Conservation (phyloP, 225 moss, liverwort and hornwort species). For the Ulota crispa region DNA sequence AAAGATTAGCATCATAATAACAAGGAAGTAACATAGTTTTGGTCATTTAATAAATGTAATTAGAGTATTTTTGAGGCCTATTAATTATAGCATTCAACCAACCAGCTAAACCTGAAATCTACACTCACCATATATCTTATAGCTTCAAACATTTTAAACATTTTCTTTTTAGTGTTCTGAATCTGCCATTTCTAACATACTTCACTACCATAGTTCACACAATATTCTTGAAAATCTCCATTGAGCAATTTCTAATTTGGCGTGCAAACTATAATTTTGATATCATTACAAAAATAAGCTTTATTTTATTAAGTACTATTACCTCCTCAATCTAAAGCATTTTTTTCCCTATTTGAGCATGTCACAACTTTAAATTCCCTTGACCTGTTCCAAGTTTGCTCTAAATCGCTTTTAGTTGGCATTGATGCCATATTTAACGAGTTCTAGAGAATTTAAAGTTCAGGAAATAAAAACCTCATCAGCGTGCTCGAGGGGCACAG, state of each 20-base stretch:
- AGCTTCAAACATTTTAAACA: not conserved
- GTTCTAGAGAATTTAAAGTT: too few relatives aligned
- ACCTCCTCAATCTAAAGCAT: not conserved
- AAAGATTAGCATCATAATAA: too few relatives aligned
- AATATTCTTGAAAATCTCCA: not conserved
- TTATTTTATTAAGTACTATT: not conserved
- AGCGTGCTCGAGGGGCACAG: not conserved
- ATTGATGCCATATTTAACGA: not conserved
- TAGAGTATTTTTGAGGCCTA: not conserved
- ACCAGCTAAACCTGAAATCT: not conserved
- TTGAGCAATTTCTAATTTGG: not conserved
- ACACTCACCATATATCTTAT: not conserved
- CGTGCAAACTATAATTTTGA: not conserved
- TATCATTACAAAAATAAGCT: not conserved
- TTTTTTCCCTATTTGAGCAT: not conserved
- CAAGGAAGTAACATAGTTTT: not conserved
- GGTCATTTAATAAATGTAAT: too few relatives aligned
- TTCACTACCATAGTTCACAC: not conserved
- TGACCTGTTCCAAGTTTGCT: not conserved
- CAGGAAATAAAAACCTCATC: too few relatives aligned
- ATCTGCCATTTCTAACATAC: not conserved
- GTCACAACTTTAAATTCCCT: not conserved
- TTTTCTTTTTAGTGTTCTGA: not conserved
- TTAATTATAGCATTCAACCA: not conserved
- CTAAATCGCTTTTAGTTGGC: not conserved